Percentiles rank a stretch among this genome's conserved stretches.
Conservation (phyloP, 805 yeast species). For the Kluyveromyces nonfermentans region DNA sequence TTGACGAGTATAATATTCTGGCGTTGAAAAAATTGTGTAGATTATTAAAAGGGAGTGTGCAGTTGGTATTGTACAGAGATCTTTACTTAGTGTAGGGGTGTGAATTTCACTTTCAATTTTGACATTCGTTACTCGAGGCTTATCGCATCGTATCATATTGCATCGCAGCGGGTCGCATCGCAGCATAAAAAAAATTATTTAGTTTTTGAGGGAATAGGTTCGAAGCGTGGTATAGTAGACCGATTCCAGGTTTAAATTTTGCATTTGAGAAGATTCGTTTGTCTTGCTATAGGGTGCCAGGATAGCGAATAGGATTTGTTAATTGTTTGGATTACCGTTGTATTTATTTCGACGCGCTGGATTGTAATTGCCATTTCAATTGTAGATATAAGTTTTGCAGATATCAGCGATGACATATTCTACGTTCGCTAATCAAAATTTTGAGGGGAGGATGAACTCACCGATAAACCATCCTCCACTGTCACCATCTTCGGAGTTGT, state of each 20-base stretch:
- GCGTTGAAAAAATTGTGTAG: background rate
- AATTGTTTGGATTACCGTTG: background rate
- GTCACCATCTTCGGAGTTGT: constrained; percentile 2
- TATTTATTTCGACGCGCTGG: background rate
- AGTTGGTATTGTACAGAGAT: too few relatives aligned
- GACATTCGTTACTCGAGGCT: background rate
- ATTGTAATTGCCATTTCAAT: background rate
- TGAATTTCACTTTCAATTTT: too few relatives aligned
- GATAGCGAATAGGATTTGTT: too few relatives aligned
- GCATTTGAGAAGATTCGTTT: too few relatives aligned
- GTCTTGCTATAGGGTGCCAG: too few relatives aligned
- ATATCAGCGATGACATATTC: background rate
- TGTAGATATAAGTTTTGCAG: background rate
- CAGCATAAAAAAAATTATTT: background rate
- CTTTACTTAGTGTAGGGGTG: too few relatives aligned
- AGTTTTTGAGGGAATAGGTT: too few relatives aligned
- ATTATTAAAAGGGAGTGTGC: background rate
- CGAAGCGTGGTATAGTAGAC: too few relatives aligned
- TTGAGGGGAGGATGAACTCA: background rate
- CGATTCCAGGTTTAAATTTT: too few relatives aligned
- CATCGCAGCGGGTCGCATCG: background rate
- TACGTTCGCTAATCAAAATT: background rate
- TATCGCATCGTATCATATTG: background rate
- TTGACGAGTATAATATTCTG: background rate
- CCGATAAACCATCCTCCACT: constrained; percentile 1